These are phyloP conservation scores for Stagonosporopsis tanaceti DNA, from an alignment of 2,329 filamentous ascomycete species.

Conservation along the genomic window DNA sequence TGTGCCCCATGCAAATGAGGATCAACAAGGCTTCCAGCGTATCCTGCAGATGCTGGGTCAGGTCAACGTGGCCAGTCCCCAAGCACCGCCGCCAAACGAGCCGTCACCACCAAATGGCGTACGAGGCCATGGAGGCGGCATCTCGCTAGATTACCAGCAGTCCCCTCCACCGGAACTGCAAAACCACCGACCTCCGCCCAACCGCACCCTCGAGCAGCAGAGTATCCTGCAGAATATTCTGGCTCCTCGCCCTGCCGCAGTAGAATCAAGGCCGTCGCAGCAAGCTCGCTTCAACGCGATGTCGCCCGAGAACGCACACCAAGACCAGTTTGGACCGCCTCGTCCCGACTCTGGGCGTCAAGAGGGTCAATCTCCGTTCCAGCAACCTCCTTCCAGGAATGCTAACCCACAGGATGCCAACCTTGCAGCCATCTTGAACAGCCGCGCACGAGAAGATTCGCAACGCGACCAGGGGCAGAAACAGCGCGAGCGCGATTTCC, in stretches of 20 bases:
- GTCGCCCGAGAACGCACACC: constrained; percentile 44
- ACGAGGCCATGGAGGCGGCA: constrained; percentile 37
- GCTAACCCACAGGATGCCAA: constrained; percentile 45
- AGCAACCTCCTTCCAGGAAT: constrained; percentile 42
- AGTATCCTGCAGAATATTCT: constrained; percentile 48
- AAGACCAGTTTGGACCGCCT: constrained; percentile 43
- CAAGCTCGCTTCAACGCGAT: constrained; percentile 43
- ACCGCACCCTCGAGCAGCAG: constrained; percentile 47
- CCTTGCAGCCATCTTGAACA: constrained; percentile 48
- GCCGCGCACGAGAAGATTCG: constrained; percentile 48
- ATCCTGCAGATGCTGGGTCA: constrained; percentile 82
- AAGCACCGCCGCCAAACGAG: constrained; percentile 28
- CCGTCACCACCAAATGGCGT: constrained; percentile 38
- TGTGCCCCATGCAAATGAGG: constrained; percentile 61
- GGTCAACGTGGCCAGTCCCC: constrained; percentile 33
- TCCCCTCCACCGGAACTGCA: constrained; percentile 41
- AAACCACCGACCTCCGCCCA: constrained; percentile 30
- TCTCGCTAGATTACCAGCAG: constrained; percentile 45
- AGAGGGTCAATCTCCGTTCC: constrained; percentile 41
- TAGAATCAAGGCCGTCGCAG: constrained; percentile 43
- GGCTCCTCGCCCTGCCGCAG: constrained; percentile 38
- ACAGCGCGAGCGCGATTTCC: constrained; percentile 77
- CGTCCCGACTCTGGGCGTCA: constrained; percentile 43
- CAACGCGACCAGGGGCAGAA: constrained; percentile 54
- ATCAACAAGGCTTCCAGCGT: constrained; percentile 85